Conservation (phyloP, 1,284 basidiomycete genomes). For the Moniliophthora roreri region DNA sequence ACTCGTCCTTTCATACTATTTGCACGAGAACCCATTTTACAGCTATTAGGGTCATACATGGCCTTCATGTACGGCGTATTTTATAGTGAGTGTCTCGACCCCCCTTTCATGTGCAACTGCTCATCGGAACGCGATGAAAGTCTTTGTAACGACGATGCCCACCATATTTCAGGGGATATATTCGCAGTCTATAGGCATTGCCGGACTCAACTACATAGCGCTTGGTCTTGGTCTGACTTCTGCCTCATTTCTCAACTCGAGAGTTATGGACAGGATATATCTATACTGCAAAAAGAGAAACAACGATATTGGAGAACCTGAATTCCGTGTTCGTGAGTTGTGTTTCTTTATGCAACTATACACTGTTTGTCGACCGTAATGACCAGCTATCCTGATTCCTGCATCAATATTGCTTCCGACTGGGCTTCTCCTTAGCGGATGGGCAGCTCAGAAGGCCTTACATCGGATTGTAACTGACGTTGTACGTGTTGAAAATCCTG, state of each 20-base stretch:
- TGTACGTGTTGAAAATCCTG: slow-evolving; percentile 38
- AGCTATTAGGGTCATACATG: slow-evolving; percentile 44
- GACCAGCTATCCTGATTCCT: slow-evolving; percentile 57
- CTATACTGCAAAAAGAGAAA: slow-evolving; percentile 47
- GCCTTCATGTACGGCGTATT: slow-evolving; percentile 47
- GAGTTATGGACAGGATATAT: slow-evolving; percentile 56
- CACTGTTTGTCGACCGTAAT: slow-evolving; percentile 4
- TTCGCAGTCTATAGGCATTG: slow-evolving; percentile 49
- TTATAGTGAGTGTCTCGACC: slow-evolving; percentile 55
- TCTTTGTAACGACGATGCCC: slow-evolving; percentile 65
- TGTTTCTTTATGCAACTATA: neutral
- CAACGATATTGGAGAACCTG: slow-evolving; percentile 55
- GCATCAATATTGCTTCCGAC: slow-evolving; percentile 50
- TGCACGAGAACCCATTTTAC: slow-evolving; percentile 37
- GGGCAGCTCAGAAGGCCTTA: slow-evolving; percentile 48
- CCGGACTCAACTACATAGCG: slow-evolving; percentile 64
- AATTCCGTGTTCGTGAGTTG: slow-evolving; percentile 48
- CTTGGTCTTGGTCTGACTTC: slow-evolving; percentile 55
- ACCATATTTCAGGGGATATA: slow-evolving; percentile 58
- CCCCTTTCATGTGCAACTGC: too few species aligned
- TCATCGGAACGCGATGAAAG: slow-evolving; percentile 22
- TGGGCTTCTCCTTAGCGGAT: slow-evolving; percentile 63
- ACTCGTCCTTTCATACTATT: slow-evolving; percentile 42
- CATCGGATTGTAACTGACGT: slow-evolving; percentile 73
- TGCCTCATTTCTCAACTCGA: slow-evolving; percentile 60